Base-by-base conservation (phyloP, 176 grass and related monocot species). In the Triticum turgidum region DNA sequence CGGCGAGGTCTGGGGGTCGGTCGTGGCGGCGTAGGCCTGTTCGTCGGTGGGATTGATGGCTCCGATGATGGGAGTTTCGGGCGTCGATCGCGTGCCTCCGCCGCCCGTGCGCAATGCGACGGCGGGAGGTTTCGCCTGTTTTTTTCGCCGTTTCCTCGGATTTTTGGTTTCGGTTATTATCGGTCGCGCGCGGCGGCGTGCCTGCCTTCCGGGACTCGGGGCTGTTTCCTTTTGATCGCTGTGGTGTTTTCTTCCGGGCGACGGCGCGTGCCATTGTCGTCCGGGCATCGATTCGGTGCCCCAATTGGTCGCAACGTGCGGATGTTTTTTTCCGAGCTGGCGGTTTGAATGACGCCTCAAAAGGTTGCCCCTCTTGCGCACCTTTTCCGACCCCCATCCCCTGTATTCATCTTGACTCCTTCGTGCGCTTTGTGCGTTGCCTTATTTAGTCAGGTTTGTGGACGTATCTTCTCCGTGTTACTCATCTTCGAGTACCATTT, bases 271-370 rank as follows among this genome's bases (percentile, higher is more conserved):
- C 74, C 74, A 33, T 33, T 33, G 74, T 47, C 47, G 74, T 49
- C 20, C 22, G 10, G 29, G 71, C 34, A 82, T 82, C 79, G 72
- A 86, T 86, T 82, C 88, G 64, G 35, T 90, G 29, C 22, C 38
- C 78, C 51, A 18, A 27, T 78, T 86, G 72, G 72, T 86, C 79
- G 72, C n/a, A 82, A 86, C 71, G 72, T 86, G 88, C 22, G 17
- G 65, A 20, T 76, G 27, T 77, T 86, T 82, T 79, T 20, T 29
- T 72, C 37, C 29, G 75, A 62, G 30, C 69, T 80, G 85, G 76
- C 61, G n/a, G 34, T 9, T 81, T 39, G 85, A 56, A 61, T 87
- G 78, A 52, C 38, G 59, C 33, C 35, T 32, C 44, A 3, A 80
- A 87, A 91, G 49, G 37, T 87, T 74, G 32, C 59, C 42, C 76